Evolutionary conservation across 129 eudicot genomes (phyloP), one percentile per base, ranked within the genome.

Genomic region (Saussurea involucrata): DNA sequence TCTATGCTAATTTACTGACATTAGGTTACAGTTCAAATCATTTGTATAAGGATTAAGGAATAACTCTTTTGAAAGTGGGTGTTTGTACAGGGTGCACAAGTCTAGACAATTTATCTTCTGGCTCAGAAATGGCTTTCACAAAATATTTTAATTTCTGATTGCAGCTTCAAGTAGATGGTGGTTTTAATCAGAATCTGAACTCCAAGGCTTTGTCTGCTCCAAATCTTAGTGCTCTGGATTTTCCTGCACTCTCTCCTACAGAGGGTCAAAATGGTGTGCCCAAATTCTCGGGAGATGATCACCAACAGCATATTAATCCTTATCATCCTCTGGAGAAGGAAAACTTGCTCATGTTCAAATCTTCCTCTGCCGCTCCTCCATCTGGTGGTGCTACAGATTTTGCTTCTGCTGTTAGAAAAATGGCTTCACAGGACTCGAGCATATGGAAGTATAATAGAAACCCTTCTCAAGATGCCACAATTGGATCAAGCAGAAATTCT

Each of bases 351-450:
- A 31, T 91, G 70, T 80, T 89, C 78, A 89, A 72, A 77, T 67
- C 93, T 34, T 76, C 85, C 66, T 83, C 92, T 24, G 84, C 90
- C 7, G n/a, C 86, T 40, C 87, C 86, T 40, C 87, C 93, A 61
- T 75, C 93, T 8, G 76, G 87, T 76, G 96, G 97, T 33, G 85
- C 96, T 46, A 80, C 78, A 71, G 94, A 94, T 87, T 94, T 94
- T 87, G 93, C 97, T 74, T 84, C 98, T 36, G 90, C 98, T 73
- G 96, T 94, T 63, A 83, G 96, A 58, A 94, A 94, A 68, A 79
- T 89, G 92, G 87, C 96, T 25, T 74, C 97, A 71, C 96, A 91
- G 69, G 93, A 91, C 25, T 81, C 96, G 9, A 70, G 88, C 66
- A 81, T 86, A 20, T 91, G 97, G 96, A 94, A 94, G 68, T 89